phyloP scores from a whole-genome alignment of 306 rosid species.

The Heteromeles arbutifolia region DNA sequence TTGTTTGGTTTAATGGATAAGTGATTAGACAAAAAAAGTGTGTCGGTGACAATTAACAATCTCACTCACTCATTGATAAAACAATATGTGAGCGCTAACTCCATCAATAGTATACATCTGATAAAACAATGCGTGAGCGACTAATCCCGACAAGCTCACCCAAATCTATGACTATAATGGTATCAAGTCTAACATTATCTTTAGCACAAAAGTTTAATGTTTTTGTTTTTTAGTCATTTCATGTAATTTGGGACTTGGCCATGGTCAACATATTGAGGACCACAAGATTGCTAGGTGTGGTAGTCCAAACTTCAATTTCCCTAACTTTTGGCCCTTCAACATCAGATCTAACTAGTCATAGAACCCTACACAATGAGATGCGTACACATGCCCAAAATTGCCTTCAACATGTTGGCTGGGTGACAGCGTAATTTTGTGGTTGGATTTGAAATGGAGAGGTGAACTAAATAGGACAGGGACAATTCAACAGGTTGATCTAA shows the following conservation, averaged over 20 bases:
- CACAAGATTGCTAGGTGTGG: neutral
- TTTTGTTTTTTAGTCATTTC: neutral
- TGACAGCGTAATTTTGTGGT: neutral
- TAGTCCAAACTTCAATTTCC: neutral
- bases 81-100: neutral
- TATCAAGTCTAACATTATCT: neutral
- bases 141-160: neutral
- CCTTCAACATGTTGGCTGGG: neutral
- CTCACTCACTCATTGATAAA: neutral
- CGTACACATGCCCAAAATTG: neutral
- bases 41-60: neutral
- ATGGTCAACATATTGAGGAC: neutral
- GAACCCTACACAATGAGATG: neutral
- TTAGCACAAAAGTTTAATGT: neutral
- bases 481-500: neutral
- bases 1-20: neutral
- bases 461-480: neutral
- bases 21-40: neutral
- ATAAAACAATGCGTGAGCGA: neutral
- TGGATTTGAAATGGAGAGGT: neutral
- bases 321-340: conserved; percentile 6
- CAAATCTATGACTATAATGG: neutral
- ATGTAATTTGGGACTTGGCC: neutral
- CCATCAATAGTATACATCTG: neutral
- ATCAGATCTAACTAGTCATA: neutral